phyloP scores from a whole-genome alignment of 2,329 filamentous ascomycete species.

The Blastomyces emzantsi region DNA sequence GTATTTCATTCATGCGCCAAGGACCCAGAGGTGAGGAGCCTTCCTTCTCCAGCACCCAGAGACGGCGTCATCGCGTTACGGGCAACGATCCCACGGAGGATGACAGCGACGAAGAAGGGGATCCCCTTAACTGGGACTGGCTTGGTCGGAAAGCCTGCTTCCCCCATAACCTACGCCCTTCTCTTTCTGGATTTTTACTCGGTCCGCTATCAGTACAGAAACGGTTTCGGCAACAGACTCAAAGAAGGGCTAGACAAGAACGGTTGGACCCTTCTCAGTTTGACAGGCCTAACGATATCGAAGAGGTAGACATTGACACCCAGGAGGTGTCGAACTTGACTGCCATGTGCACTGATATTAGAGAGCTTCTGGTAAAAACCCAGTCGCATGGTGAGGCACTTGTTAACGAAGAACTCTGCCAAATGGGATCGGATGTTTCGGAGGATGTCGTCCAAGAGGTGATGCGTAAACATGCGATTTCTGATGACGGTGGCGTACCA shows the following conservation, averaged over 20 bases:
- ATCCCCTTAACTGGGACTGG: slow-evolving; percentile 77
- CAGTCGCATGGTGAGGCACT: slow-evolving; percentile 40
- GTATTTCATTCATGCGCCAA: slow-evolving; percentile 74
- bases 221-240: slow-evolving; percentile 59
- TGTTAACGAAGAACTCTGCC: slow-evolving; percentile 37
- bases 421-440: slow-evolving; percentile 23
- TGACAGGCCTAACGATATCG: slow-evolving; percentile 65
- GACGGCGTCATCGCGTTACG: slow-evolving; percentile 32
- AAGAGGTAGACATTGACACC: slow-evolving; percentile 62
- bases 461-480: slow-evolving; percentile 53
- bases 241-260: slow-evolving; percentile 62
- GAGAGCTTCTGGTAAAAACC: slow-evolving; percentile 47
- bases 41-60: slow-evolving; percentile 34
- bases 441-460: slow-evolving; percentile 16
- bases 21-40: slow-evolving; percentile 50
- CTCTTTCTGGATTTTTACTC: slow-evolving; percentile 72
- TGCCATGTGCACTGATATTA: slow-evolving; percentile 66
- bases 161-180: slow-evolving; percentile 62
- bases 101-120: slow-evolving; percentile 57
- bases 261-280: slow-evolving; percentile 60
- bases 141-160: slow-evolving; percentile 70
- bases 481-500: slow-evolving; percentile 61
- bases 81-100: slow-evolving; percentile 52
- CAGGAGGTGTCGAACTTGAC: slow-evolving; percentile 74
- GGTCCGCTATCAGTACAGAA: slow-evolving; percentile 87